Evolutionary conservation across 1,284 basidiomycete species (phyloP), one percentile per base, ranked within the genome.

Genomic region (Melampsora americana): DNA sequence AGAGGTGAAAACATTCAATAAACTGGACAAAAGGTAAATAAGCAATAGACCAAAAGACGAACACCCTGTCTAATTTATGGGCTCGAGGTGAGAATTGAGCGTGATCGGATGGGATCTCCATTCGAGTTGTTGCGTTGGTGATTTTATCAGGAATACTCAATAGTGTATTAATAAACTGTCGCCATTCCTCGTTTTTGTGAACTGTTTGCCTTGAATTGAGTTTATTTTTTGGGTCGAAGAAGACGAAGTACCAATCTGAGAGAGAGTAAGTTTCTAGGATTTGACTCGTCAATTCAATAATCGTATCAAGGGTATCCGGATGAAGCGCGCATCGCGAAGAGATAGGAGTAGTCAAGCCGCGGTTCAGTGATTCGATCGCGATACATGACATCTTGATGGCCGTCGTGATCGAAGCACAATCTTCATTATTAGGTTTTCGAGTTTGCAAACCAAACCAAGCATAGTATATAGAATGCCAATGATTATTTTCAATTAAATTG

Each of bases 101-200:
- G 53, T 28, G n/a, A 23, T 56, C 20, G 28, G 28, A 0, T 28
- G 28, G 4, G n/a, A 9, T 23, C 28, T 20, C 20, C 53, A 23
- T 28, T 56, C 28, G 53, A 56, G n/a, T 12, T 23, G 53, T 28
- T 16, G 53, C 53, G 53, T 56, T 56, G 9, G 53, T 56, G 12
- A 56, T 56, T 56, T 56, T 56, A 56, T 56, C 53, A 28, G 53
- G 53, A 56, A 56, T 28, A 14, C 53, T 56, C n/a, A 56, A 56
- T 56, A 56, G 53, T 28, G 53, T 56, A 28, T 56, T 56, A 16
- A 56, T 56, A 14, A 56, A 56, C 16, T 28, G 53, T 23, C 53
- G 28, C 53, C 53, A 56, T 56, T 56, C 53, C 28, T 56, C 53
- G 28, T 56, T 56, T 14, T 56, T n/a, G 20, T 56, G 53, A 16